A percentile compares a stretch with the other conserved stretches of the same genome.
Evolutionary conservation across 2,329 filamentous ascomycete genomes (phyloP).

Genomic region (Apiospora malaysiana): DNA sequence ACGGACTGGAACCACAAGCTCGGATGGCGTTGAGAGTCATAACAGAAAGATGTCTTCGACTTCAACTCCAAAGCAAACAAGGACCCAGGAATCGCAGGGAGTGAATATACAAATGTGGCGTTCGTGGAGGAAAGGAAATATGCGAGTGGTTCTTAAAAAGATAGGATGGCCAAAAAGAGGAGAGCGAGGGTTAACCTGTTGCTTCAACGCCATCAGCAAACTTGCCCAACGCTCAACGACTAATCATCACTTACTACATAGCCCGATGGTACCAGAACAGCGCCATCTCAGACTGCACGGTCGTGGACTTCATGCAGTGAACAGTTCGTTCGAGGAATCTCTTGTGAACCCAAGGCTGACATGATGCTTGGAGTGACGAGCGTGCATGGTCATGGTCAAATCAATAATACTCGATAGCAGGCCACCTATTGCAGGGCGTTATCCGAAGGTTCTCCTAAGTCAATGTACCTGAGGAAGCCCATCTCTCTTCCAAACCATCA

Average conservation of each 20-base stretch:
- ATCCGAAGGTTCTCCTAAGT: background rate
- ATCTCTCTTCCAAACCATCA: background rate
- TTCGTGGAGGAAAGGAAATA: background rate
- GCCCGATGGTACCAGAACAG: background rate
- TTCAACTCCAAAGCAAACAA: background rate
- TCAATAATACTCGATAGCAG: background rate
- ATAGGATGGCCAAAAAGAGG: background rate
- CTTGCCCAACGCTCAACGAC: background rate
- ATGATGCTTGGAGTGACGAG: background rate
- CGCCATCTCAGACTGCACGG: background rate
- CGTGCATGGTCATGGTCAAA: background rate
- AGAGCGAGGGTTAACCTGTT: background rate
- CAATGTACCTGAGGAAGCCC: background rate
- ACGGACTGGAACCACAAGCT: background rate
- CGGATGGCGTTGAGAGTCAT: background rate
- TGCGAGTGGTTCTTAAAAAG: background rate
- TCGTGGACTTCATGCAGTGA: no score
- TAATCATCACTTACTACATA: background rate
- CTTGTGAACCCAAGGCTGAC: background rate
- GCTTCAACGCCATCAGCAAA: background rate
- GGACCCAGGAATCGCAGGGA: background rate
- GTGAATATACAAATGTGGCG: background rate
- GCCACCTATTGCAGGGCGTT: constrained; percentile 2
- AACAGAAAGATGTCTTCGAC: background rate
- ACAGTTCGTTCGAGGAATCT: no score